phyloP scores from a whole-genome alignment of 106 monocot genomes.

The Amphibolis antarctica region DNA sequence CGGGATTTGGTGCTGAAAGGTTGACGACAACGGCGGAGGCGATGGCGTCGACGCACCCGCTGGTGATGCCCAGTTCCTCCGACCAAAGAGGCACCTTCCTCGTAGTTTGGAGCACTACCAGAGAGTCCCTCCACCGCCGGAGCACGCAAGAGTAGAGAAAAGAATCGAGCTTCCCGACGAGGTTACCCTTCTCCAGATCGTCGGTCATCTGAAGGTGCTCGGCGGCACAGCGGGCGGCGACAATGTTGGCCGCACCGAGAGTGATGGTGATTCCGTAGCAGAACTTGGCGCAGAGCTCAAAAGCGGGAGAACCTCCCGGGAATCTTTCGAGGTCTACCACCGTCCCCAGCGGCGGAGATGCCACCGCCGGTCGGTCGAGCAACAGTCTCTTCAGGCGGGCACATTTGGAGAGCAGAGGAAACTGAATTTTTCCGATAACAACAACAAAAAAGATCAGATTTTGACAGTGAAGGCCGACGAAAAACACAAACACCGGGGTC shows the following conservation, averaged over 20 bases:
- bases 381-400: constrained; percentile 23
- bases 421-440: constrained; percentile 25
- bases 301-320: constrained; percentile 67
- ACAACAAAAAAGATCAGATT: background rate
- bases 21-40: constrained; percentile 19
- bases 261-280: constrained; percentile 79
- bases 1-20: constrained; percentile 16
- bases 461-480: background rate
- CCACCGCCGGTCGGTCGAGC: constrained; percentile 7
- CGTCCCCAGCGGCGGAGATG: background rate
- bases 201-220: constrained; percentile 67
- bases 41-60: constrained; percentile 47
- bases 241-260: constrained; percentile 56
- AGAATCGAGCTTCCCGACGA: constrained; percentile 54
- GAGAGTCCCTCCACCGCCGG: constrained; percentile 71
- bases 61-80: constrained; percentile 54
- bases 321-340: constrained; percentile 41
- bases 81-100: constrained; percentile 21
- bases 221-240: constrained; percentile 50
- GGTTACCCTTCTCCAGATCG: constrained; percentile 46
- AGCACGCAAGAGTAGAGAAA: constrained; percentile 77
- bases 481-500: background rate
- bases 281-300: constrained; percentile 81
- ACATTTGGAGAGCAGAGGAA: constrained; percentile 82
- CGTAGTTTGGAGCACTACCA: constrained; percentile 42